Percentiles rank a stretch among this genome's conserved stretches.
phyloP scores from a whole-genome alignment of 352 stramenopile species.

The Thraustochytrium sp. region DNA sequence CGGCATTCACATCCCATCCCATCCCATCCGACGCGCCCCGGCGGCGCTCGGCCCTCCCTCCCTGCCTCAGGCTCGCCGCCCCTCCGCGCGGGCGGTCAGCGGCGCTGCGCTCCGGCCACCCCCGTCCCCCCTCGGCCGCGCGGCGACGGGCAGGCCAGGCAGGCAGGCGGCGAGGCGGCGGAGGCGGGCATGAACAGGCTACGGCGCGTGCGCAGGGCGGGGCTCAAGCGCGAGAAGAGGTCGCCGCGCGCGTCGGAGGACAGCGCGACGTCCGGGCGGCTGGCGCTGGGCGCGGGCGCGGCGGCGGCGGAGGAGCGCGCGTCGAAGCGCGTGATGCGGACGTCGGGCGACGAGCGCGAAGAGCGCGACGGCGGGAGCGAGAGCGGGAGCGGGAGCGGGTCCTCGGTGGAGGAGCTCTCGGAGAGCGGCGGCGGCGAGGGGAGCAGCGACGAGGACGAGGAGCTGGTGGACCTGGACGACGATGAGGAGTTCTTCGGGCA shows the following conservation, averaged over 20 bases:
- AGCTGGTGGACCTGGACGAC: constrained; percentile 26
- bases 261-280: neutral
- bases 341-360: neutral
- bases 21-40: too few species aligned
- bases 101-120: too few species aligned
- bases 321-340: too few species aligned
- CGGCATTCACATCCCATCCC: too few species aligned
- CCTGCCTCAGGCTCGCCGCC: neutral
- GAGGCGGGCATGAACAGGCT: neutral
- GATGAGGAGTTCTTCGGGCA: neutral
- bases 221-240: neutral
- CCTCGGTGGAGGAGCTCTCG: neutral
- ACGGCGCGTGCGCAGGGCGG: neutral
- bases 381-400: too few species aligned
- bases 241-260: neutral
- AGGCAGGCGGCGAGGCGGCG: too few species aligned
- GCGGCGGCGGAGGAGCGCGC: too few species aligned
- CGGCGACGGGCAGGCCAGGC: neutral
- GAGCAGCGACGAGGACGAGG: constrained; percentile 26
- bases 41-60: too few species aligned
- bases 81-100: neutral
- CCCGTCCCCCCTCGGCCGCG: too few species aligned
- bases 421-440: neutral
- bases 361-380: neutral
- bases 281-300: too few species aligned